Base-by-base conservation (phyloP, 73 alveolate species). In the Paramecium biaurelia region DNA sequence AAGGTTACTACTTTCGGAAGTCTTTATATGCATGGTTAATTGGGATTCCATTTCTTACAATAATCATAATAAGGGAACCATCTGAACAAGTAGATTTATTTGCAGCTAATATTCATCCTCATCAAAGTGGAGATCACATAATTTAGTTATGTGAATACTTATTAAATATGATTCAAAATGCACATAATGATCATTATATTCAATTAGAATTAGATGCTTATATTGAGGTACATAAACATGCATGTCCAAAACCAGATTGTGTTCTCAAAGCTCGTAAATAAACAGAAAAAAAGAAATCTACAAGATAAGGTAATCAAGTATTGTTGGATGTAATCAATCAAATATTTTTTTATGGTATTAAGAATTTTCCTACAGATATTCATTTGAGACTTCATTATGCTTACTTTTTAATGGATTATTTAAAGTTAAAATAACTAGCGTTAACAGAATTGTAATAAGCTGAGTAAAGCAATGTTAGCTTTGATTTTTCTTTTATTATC, bases 11-110 rank as follows among this genome's bases (percentile, higher is more conserved):
- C 28, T 89, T 89, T 28, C 45, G 76, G 26, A 67, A 82, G 23
- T 57, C 94, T 9, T 70, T 89, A 57, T 38, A 57, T 38, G 94
- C 85, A 37, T 89, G 94, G 94, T 28, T 89, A 26, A 70, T 89
- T 35, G 94, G 94, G 7, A 70, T 70, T 15, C 94, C 94, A 21
- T 70, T 89, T 6, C 26, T 89, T 21, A 82, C 67, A 7, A 32
- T 70, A 7, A 89, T 89, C 42, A 67, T 89, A 35, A 21, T 89
- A 35, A 89, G 87, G 21, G 43, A 89, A 49, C 85, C 92, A 15
- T 38, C 70, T 15, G 53, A 68, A 7, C 24, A 58, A 72, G 74
- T 89, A 18, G 94, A 89, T 72, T 42, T 89, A n/a, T 72, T 89
- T 14, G 92, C 76, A 9, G 57, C 76, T 14, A 89, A 89, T 89